These are phyloP conservation scores for Aspergillus versicolor DNA, from an alignment of 2,329 filamentous ascomycete genomes.

Conservation along the genomic window DNA sequence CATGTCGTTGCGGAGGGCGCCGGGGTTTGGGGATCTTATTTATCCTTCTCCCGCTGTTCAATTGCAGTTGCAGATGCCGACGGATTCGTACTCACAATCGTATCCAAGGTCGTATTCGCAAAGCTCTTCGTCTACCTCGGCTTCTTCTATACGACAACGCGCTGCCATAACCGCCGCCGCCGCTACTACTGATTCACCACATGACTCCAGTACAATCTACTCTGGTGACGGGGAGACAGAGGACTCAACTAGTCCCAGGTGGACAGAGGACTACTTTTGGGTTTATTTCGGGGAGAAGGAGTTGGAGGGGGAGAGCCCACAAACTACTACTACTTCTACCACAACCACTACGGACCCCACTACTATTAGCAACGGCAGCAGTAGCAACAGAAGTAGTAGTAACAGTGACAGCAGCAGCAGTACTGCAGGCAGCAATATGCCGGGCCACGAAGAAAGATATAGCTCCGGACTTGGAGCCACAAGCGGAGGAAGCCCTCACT, in stretches of 20 bases:
- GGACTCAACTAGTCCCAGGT: background rate
- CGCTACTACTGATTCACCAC: background rate
- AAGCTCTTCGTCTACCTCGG: background rate
- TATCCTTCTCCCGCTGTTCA: background rate
- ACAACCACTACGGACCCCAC: background rate
- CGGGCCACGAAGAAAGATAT: background rate
- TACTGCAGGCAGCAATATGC: background rate
- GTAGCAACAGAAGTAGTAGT: background rate
- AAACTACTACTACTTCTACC: background rate
- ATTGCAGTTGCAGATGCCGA: background rate
- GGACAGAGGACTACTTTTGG: constrained; percentile 1
- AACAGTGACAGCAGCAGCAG: background rate
- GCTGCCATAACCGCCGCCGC: background rate
- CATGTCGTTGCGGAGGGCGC: constrained; percentile 5
- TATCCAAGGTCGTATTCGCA: background rate
- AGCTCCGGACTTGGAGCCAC: background rate
- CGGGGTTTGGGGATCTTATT: background rate
- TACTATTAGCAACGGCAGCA: too few species aligned
- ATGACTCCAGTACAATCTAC: background rate
- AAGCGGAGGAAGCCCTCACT: background rate
- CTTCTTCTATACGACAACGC: background rate
- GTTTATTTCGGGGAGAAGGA: constrained; percentile 4
- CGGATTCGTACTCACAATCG: background rate
- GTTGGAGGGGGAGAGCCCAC: background rate
- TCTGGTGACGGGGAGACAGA: background rate